Evolutionary conservation across 768 basidiomycete species (phyloP).

Genomic region (Boletus pseudo-olivaceus): DNA sequence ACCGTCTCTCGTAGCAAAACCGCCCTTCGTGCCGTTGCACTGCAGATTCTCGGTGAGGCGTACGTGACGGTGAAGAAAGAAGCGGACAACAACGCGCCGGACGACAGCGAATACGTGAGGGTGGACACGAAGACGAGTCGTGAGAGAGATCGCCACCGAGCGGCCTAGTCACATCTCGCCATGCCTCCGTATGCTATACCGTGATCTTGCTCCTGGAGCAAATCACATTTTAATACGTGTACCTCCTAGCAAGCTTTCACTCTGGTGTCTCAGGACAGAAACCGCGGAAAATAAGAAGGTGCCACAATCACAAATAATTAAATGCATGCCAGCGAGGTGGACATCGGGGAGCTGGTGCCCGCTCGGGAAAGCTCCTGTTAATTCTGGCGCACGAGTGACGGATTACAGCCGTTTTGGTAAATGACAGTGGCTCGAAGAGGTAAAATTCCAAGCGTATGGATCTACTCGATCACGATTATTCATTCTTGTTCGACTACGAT

Average conservation of each 20-base stretch:
- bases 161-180: constrained; percentile 2
- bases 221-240: constrained; percentile 1
- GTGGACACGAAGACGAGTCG: constrained; percentile 73
- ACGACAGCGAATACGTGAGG: constrained; percentile 79
- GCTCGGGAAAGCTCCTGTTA: neutral
- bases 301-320: no score
- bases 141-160: constrained; percentile 35
- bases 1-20: constrained; percentile 53
- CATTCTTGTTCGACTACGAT: no score
- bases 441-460: no score
- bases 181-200: constrained; percentile 8
- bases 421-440: no score
- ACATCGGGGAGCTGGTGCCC: no score
- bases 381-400: neutral
- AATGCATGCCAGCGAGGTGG: no score
- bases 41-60: constrained; percentile 83
- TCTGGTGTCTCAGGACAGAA: neutral
- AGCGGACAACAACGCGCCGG: constrained; percentile 32
- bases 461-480: no score
- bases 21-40: constrained; percentile 69
- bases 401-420: no score
- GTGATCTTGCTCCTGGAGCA: neutral
- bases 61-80: constrained; percentile 72
- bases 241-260: neutral
- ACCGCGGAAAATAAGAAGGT: no score